Base-by-base conservation (phyloP, 164 flowering plant species). In the Umbilicus rupestris region DNA sequence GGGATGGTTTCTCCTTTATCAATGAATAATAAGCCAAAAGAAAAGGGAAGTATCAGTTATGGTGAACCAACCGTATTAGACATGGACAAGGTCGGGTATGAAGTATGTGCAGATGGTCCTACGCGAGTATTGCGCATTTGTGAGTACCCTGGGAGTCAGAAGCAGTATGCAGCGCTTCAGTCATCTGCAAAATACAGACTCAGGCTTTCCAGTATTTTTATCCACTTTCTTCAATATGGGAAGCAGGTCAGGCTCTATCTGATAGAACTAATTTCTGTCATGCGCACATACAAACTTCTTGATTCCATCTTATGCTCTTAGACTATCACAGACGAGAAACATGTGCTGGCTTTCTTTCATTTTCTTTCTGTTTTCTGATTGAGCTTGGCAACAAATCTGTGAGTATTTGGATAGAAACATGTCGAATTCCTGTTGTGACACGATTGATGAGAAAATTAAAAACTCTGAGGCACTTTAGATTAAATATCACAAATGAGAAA, bases 51-150 rank as follows among this genome's bases (percentile, higher is more conserved):
- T 69, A 68, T 47, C 20, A 71, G 69, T 50, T 31, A 67, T 70
- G 77, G 74, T 69, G 80, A 73, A 50, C 68, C 64, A 46, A 67
- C 33, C 70, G 74, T 67, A 45, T 46, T 68, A n/a, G 85, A 78
- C 72, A 75, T 76, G 72, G 74, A 64, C 30, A 86, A 81, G 73
- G 74, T 85, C 65, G 97, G 97, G 10, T 94, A 81, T 81, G 91
- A 87, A 78, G 83, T 94, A 52, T 87, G 81, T 80, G 87, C 96
- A 42, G 95, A 90, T 75, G 98, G 98, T 63, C 75, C 84, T 1
- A 86, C 93, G 37, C 78, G 98, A 52, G 89, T 94, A 71, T 70
- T 94, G 68, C 81, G 86, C 42, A 80, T 94, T 70, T 89, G 82
- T 76, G 87, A 80, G 70, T 75, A 72, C 68, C 69, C 80, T 68